Evolutionary conservation across 768 basidiomycete species (phyloP), one percentile per base, ranked within the genome.

Genomic region (Tulasnella sp.): DNA sequence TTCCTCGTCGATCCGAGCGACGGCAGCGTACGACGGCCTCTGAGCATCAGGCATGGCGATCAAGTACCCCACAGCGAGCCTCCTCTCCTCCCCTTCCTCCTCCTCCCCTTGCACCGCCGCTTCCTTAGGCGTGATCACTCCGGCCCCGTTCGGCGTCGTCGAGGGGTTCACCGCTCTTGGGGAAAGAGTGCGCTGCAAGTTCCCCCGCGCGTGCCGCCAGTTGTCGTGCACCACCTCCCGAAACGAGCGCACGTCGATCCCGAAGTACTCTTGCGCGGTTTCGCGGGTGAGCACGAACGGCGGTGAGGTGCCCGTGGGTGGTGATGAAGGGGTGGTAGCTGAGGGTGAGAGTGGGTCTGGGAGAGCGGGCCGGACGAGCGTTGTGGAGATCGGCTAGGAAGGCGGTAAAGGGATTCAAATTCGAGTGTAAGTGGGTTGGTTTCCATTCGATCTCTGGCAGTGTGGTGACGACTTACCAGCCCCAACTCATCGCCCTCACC

Each of bases 11-110:
- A 59, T 32, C 32, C 32, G 52, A 59, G 32, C 26, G 22, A 22
- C 26, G n/a, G n/a, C 17, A 22, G 47, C 9, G 40, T 72, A 72
- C n/a, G 35, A 62, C 11, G 32, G 73, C 12, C 39, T 14, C 12
- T 16, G 36, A 39, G 72, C 34, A 67, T 74, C 65, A 3, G 74
- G 74, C 73, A 74, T 74, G 36, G 74, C 73, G 26, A 74, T 74
- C 37, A 74, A 41, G 62, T 66, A 36, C 26, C 62, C 71, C 5
- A 74, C 73, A 2, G 73, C 37, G 26, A 74, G 42, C 47, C 73
- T 42, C 12, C 36, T 70, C 40, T 47, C 64, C 29, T 67, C 42
- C 14, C 14, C n/a, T n/a, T 41, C 39, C 22, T 59, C 42, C 7
- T 74, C 32, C 22, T 66, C 9, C n/a, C n/a, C n/a, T n/a, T n/a